Evolutionary conservation across 495 filamentous ascomycete genomes (phyloP), one percentile per base, ranked within the genome.

Genomic region (Haplographium delicatum): DNA sequence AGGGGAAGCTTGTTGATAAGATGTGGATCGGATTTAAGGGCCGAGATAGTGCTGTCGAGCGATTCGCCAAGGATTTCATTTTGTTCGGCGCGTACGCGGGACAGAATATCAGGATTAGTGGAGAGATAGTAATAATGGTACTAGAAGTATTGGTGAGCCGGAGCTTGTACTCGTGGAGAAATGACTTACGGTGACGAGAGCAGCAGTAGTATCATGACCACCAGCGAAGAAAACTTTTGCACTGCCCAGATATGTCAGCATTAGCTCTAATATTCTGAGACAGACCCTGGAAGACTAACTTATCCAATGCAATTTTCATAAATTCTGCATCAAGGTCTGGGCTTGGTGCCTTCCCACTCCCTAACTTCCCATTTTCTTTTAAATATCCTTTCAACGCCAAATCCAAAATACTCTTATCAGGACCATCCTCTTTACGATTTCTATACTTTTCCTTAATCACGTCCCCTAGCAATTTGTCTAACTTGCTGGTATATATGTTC

Each of bases 401-500:
- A 81, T 97, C 64, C 95, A 95, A 74, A 96, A 97, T 72, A 96
- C 91, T 9, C 79, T 97, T 22, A 80, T 85, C 1, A 86, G 88
- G 46, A 90, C 86, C 41, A 76, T 96, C 41, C 71, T 97, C 39
- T 2, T 4, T 34, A 24, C 28, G 34, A 5, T 44, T 20, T 25
- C 13, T 41, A 38, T 25, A 51, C 16, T 31, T 33, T 20, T 51
- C 26, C 23, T 51, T 43, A 27, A 51, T 51, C 6, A 51, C 20
- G 9, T 16, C 27, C n/a, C 18, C 31, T 6, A 51, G 39, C 2
- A 34, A 9, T n/a, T 13, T 10, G 20, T 51, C 49, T 18, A 51
- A 20, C 25, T 51, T 51, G n/a, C 49, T 44, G n/a, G 22, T 24
- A 38, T 51, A 34, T 6, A n/a, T 34, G 8, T 26, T 4, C 40